Evolutionary conservation across 257 asterid genomes (phyloP).

Genomic region (Cynanchum wilfordii): DNA sequence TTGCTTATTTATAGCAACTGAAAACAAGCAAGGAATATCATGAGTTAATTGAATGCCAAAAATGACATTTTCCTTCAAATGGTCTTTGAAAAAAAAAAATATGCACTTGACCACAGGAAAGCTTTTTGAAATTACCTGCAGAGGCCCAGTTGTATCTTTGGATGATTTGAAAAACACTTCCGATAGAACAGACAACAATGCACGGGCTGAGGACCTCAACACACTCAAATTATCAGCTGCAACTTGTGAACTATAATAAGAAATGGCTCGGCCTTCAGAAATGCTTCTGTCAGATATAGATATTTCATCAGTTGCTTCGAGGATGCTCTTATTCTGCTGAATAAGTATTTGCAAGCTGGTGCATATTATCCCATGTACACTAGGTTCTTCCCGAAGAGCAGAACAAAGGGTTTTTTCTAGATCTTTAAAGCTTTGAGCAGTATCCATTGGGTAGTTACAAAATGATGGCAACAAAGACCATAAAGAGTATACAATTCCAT

Average conservation of each 20-base stretch:
- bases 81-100: neutral
- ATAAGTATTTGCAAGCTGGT: constrained; percentile 81
- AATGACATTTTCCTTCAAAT: neutral
- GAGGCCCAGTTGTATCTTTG: constrained; percentile 56
- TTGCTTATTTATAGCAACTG: too few relatives aligned
- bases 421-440: constrained; percentile 66
- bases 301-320: constrained; percentile 44
- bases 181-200: constrained; percentile 50
- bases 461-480: constrained; percentile 97
- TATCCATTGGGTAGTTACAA: constrained; percentile 87
- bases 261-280: constrained; percentile 52
- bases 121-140: constrained; percentile 48
- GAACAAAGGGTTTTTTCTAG: constrained; percentile 49
- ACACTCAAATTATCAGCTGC: constrained; percentile 59
- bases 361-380: constrained; percentile 65
- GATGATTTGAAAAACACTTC: constrained; percentile 52
- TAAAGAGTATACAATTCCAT: constrained; percentile 74
- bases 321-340: constrained; percentile 64
- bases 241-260: constrained; percentile 45
- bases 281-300: constrained; percentile 31
- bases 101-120: neutral
- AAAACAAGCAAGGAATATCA: neutral
- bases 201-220: constrained; percentile 50
- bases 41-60: neutral
- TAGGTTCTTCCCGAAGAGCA: constrained; percentile 68